phyloP scores from a whole-genome alignment of 352 stramenopile species.

The Phytopythium oedochilum region DNA sequence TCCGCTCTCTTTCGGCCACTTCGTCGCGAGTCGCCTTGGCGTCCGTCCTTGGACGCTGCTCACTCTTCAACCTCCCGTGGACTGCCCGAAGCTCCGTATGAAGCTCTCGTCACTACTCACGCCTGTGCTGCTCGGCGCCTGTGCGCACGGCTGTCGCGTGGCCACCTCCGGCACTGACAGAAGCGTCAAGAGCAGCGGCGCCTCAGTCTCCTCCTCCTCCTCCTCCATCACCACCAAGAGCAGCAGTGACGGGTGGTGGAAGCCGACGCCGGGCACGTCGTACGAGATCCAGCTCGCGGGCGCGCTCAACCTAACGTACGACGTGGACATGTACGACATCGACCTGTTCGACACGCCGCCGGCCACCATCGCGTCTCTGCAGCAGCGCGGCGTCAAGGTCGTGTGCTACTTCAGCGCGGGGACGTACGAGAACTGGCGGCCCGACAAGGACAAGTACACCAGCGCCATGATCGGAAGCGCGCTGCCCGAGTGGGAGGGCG shows the following conservation, averaged over 20 bases:
- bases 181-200: neutral
- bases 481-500: conserved; percentile 27
- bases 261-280: conserved; percentile 28
- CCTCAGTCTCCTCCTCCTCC: no score
- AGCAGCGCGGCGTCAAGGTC: conserved; percentile 26
- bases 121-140: neutral
- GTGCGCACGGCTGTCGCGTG: neutral
- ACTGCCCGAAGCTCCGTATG: conserved; percentile 4
- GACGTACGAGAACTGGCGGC: conserved; percentile 45
- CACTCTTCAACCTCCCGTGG: conserved; percentile 7
- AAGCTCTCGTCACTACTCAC: neutral
- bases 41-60: no score
- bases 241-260: conserved; percentile 18
- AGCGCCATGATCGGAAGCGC: conserved; percentile 24
- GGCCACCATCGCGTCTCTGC: conserved; percentile 18
- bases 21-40: neutral
- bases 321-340: conserved; percentile 31
- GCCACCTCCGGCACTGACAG: neutral
- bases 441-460: conserved; percentile 33
- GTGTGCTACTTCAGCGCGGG: conserved; percentile 61
- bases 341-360: conserved; percentile 34
- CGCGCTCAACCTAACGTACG: conserved; percentile 20
- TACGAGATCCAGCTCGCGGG: conserved; percentile 37
- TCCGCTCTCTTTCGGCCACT: neutral
- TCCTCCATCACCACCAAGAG: neutral